These are phyloP conservation scores for Cephalotrichum gorgonifer DNA, from an alignment of 2,329 filamentous ascomycete species.

Conservation along the genomic window DNA sequence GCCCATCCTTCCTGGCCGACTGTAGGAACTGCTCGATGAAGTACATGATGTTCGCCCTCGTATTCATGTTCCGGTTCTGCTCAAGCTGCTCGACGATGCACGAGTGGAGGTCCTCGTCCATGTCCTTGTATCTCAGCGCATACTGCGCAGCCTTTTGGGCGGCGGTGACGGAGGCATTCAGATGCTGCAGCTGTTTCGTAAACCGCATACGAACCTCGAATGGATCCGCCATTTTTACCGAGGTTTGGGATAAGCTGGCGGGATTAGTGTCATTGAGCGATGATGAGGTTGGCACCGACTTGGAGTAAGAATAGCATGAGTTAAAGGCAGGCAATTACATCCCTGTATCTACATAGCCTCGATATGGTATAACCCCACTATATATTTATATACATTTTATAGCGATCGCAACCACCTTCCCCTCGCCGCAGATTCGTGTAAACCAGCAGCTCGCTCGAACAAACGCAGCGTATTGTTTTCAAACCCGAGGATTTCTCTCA, in stretches of 20 bases:
- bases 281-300: neutral
- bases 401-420: too few relatives aligned
- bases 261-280: neutral
- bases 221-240: slow-evolving; percentile 57
- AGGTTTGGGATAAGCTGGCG: neutral
- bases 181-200: slow-evolving; percentile 76
- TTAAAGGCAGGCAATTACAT: too few relatives aligned
- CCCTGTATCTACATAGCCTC: too few relatives aligned
- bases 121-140: slow-evolving; percentile 85
- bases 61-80: slow-evolving; percentile 88
- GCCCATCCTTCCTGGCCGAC: slow-evolving; percentile 64
- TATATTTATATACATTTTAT: too few relatives aligned
- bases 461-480: too few relatives aligned
- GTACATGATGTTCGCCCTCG: slow-evolving; percentile 96
- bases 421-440: too few relatives aligned
- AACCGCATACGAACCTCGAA: slow-evolving; percentile 99
- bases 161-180: slow-evolving; percentile 82
- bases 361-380: too few relatives aligned
- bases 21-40: slow-evolving; percentile 95
- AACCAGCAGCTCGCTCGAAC: too few relatives aligned
- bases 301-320: too few relatives aligned
- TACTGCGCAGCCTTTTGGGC: slow-evolving; percentile 90
- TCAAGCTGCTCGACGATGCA: slow-evolving; percentile 96
- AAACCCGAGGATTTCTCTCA: too few relatives aligned
- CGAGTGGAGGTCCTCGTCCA: slow-evolving; percentile 94